Evolutionary conservation across 2,329 filamentous ascomycete genomes (phyloP).

Genomic region (Fonsecaea nubica): DNA sequence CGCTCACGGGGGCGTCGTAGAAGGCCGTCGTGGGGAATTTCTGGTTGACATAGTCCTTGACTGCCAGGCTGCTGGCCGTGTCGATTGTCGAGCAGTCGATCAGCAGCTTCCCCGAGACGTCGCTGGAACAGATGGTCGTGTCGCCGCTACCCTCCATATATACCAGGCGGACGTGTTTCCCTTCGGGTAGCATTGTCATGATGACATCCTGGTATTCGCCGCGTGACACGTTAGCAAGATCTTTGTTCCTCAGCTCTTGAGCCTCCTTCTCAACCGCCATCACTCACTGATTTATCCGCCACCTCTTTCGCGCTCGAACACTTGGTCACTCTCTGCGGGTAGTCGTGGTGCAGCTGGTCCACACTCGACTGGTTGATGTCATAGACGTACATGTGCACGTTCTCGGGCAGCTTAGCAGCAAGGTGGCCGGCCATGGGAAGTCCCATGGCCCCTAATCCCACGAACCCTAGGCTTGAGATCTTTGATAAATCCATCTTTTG

Average conservation of each 20-base stretch:
- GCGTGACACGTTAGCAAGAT: constrained; percentile 13
- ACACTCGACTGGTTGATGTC: constrained; percentile 56
- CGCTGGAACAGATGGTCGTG: constrained; percentile 46
- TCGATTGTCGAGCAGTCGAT: constrained; percentile 65
- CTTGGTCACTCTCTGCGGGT: constrained; percentile 49
- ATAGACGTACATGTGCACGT: constrained; percentile 56
- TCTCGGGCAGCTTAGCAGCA: constrained; percentile 53
- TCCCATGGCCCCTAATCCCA: constrained; percentile 64
- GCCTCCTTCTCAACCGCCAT: too few relatives aligned
- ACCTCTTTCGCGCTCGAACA: constrained; percentile 56
- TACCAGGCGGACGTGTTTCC: constrained; percentile 46
- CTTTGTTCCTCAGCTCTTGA: too few relatives aligned
- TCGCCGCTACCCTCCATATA: constrained; percentile 56
- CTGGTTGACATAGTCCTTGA: constrained; percentile 33
- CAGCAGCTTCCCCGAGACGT: constrained; percentile 55
- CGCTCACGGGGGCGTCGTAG: constrained; percentile 62
- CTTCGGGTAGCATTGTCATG: constrained; percentile 48
- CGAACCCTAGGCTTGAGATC: constrained; percentile 50
- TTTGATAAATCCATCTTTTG: constrained; percentile 30
- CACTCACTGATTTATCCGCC: constrained; percentile 56
- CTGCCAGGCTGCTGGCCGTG: constrained; percentile 50
- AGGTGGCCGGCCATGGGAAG: constrained; percentile 61
- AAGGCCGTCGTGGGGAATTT: constrained; percentile 49
- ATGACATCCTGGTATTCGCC: constrained; percentile 43
- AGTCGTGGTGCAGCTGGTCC: constrained; percentile 52